These are phyloP conservation scores for Clavispora carvajalis DNA, from an alignment of 805 yeast genomes.

Conservation along the genomic window DNA sequence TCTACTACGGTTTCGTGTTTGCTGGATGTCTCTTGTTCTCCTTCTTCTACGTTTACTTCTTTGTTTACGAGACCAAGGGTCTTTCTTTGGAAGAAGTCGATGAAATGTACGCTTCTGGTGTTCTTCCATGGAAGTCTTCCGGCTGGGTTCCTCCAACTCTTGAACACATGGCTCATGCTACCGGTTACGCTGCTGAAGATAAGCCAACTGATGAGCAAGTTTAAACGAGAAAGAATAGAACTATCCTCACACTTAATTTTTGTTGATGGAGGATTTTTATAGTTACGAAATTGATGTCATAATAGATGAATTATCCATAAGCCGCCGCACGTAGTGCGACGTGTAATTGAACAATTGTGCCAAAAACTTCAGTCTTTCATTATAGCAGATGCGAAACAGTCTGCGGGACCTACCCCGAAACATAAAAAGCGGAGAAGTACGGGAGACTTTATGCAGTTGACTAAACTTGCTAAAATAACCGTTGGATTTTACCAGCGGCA, in stretches of 20 bases:
- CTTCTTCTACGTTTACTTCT: slow-evolving; percentile 66
- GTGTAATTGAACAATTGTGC: too few species aligned
- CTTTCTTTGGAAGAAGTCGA: slow-evolving; percentile 80
- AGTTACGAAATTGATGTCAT: background rate
- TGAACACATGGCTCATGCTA: slow-evolving; percentile 30
- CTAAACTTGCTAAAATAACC: too few species aligned
- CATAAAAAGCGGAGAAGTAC: too few species aligned
- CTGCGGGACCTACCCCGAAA: too few species aligned
- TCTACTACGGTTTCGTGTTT: slow-evolving; percentile 62
- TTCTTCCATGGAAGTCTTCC: slow-evolving; percentile 38
- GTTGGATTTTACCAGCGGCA: too few species aligned
- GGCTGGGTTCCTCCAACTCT: slow-evolving; percentile 47
- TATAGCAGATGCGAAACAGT: too few species aligned
- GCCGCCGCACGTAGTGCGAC: too few species aligned
- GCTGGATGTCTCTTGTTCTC: slow-evolving; percentile 59
- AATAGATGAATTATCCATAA: background rate
- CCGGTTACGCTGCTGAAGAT: slow-evolving; percentile 27
- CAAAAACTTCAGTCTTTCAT: too few species aligned
- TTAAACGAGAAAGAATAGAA: background rate
- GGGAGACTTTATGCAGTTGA: too few species aligned
- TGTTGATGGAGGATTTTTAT: background rate
- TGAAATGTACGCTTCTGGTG: slow-evolving; percentile 48
- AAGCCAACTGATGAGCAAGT: slow-evolving; percentile 2
- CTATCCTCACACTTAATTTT: background rate
- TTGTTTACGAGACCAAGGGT: slow-evolving; percentile 76